Evolutionary conservation across 2,329 filamentous ascomycete genomes (phyloP), one percentile per base, ranked within the genome.

Genomic region (Calonectria ilicicola): DNA sequence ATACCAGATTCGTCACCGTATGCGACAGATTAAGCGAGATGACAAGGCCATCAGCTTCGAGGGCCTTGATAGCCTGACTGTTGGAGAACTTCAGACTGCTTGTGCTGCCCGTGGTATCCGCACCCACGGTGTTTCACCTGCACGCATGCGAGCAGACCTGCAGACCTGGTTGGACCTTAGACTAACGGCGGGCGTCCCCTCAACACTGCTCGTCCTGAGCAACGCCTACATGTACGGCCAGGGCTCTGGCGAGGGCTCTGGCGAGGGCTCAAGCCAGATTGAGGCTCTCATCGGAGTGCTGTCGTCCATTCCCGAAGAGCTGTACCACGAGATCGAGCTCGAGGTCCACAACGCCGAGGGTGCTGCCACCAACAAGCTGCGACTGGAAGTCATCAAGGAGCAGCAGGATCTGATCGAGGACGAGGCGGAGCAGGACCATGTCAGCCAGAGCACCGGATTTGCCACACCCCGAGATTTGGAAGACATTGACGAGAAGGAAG

Each of bases 271-370:
- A 38, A 94, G 91, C 74, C 96, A 98, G 86, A 95, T 99, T 72
- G 96, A 98, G 77, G 95, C 97, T 0, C 91, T 99, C 62, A 95
- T 96, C 73, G 94, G 95, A 68, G 97, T 99, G 6, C 88, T 99
- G 47, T 97, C 95, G 47, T 96, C 94, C 73, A 98, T 99, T 74
- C 97, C 97, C 3, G 97, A 99, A 85, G 97, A 99, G 84, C 90
- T 99, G 47, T 99, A 97, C 94, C 97, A 99, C 89, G 97, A 99
- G 88, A 98, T 99, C 75, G 97, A 98, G 86, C 93, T 99, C 38
- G 97, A 99, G 87, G 95, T 99, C 12, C 95, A 98, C 89, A 98
- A 93, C 74, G 96, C 96, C 62, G 97, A 99, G 86, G 97, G 97
- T 74, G 96, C 96, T 14, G 97, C 97, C 27, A 99, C 97, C 77